Conservation (phyloP, 2,329 filamentous ascomycete species). For the Juglanconis sp. region DNA sequence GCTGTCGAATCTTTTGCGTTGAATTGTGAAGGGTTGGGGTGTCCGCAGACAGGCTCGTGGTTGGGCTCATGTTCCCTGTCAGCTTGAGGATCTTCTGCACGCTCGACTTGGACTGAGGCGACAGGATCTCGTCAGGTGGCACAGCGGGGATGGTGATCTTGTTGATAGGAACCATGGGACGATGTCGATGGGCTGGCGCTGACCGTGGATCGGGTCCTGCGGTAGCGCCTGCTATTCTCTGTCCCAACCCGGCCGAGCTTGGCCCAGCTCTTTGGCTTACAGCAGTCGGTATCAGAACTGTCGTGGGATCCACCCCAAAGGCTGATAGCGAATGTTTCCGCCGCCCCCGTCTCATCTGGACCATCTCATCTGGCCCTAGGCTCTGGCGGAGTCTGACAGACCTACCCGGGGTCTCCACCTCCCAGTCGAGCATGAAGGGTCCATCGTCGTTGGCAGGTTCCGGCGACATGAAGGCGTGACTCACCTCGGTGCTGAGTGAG, state of each 20-base stretch:
- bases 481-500: conserved; percentile 1
- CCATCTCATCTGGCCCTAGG: neutral
- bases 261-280: neutral
- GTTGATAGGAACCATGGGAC: neutral
- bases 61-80: conserved; percentile 14
- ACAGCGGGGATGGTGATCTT: conserved; percentile 11
- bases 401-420: neutral
- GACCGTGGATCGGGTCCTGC: neutral
- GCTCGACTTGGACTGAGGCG: conserved; percentile 21
- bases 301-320: neutral
- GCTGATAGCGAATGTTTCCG: neutral
- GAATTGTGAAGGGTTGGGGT: conserved; percentile 29
- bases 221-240: neutral
- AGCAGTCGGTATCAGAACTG: neutral
- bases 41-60: conserved; percentile 2
- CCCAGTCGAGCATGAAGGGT: conserved; percentile 10
- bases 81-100: conserved; percentile 21
- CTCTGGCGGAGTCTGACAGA: neutral
- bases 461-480: neutral
- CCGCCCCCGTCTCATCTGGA: neutral
- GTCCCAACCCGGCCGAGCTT: neutral
- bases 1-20: conserved; percentile 38
- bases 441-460: neutral
- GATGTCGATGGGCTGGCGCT: neutral
- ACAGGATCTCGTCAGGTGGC: conserved; percentile 17